phyloP scores from a whole-genome alignment of 805 yeast genomes.

The Metschnikowia gelsemii region DNA sequence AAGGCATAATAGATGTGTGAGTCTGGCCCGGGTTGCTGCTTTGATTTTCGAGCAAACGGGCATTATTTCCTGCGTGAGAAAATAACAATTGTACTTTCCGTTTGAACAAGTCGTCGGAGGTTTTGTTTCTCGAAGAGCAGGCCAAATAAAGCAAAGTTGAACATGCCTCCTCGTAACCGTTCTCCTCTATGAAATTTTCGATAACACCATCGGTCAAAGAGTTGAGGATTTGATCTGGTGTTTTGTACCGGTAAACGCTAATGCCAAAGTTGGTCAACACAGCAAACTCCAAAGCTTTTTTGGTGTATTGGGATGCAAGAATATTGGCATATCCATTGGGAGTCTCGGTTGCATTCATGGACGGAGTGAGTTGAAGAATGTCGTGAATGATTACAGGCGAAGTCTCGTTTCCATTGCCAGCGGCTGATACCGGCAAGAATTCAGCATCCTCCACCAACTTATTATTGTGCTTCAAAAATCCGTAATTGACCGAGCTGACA shows the following conservation, averaged over 20 bases:
- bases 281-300: conserved; percentile 68
- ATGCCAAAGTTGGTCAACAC: conserved; percentile 79
- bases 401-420: conserved; percentile 19
- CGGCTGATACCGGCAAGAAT: conserved; percentile 42
- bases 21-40: conserved; percentile 13
- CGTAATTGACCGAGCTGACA: conserved; percentile 81
- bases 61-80: conserved; percentile 54
- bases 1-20: conserved; percentile 21
- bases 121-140: conserved; percentile 58
- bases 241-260: conserved; percentile 70
- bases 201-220: conserved; percentile 64
- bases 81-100: conserved; percentile 51
- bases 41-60: conserved; percentile 35
- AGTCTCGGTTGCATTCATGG: conserved; percentile 66
- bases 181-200: conserved; percentile 67
- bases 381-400: conserved; percentile 54
- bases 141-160: conserved; percentile 83
- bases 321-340: conserved; percentile 85
- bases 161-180: conserved; percentile 88
- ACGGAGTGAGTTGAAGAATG: conserved; percentile 66
- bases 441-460: conserved; percentile 81
- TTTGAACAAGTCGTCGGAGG: conserved; percentile 48
- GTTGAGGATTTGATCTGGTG: conserved; percentile 77
- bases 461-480: conserved; percentile 70
- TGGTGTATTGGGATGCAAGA: conserved; percentile 80